phyloP scores from a whole-genome alignment of 352 stramenopile genomes.

The Halophytophthora batemanensis region DNA sequence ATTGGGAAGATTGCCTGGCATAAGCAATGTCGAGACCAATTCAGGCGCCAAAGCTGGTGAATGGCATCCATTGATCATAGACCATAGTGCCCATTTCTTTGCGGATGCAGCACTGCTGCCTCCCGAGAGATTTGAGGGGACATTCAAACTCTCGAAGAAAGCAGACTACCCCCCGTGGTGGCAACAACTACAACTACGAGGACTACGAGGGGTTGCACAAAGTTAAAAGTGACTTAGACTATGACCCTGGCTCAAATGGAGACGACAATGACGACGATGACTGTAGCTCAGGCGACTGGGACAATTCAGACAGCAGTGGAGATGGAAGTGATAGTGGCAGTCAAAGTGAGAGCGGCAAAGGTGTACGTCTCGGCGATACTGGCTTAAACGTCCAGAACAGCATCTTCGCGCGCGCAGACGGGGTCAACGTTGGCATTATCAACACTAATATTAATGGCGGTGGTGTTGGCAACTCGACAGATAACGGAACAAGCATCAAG shows the following conservation, averaged over 20 bases:
- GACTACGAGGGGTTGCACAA: too few species aligned
- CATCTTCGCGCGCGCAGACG: conserved; percentile 25
- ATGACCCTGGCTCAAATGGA: conserved; percentile 3
- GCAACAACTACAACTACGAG: too few species aligned
- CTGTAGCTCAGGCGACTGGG: conserved; percentile 2
- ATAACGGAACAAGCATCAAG: too few species aligned
- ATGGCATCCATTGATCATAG: too few species aligned
- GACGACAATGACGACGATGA: conserved; percentile 7
- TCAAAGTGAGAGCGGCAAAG: conserved; percentile 1
- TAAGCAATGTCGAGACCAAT: too few species aligned
- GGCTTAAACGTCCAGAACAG: conserved; percentile 17
- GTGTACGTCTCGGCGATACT: not conserved
- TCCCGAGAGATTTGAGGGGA: too few species aligned
- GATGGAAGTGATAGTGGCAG: conserved; percentile 7
- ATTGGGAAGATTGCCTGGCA: too few species aligned
- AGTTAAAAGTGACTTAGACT: not conserved
- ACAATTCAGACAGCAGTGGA: not conserved
- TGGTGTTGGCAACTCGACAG: not conserved
- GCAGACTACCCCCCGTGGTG: too few species aligned
- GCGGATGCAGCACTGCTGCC: too few species aligned
- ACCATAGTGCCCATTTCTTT: too few species aligned
- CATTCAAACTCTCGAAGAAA: too few species aligned
- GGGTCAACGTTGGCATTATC: conserved; percentile 37
- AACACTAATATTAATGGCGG: conserved; percentile 37
- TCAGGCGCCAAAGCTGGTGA: too few species aligned